These are phyloP conservation scores for Candida chauliodis DNA, from an alignment of 805 yeast genomes.

Conservation along the genomic window DNA sequence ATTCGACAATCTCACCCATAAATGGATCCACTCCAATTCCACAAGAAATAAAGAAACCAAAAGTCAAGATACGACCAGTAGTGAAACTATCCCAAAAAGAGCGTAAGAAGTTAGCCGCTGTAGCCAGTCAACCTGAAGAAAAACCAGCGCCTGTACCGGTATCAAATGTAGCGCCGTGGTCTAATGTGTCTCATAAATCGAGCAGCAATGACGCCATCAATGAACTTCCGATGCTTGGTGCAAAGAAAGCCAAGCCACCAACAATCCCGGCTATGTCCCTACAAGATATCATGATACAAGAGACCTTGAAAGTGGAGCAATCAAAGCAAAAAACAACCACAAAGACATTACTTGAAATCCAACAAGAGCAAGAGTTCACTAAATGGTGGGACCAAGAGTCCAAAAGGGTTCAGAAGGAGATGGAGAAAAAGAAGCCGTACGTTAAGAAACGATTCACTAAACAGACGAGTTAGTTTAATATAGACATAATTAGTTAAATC, in stretches of 20 bases:
- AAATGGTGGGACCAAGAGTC: constrained; percentile 87
- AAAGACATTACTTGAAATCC: constrained; percentile 62
- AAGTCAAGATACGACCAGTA: constrained; percentile 32
- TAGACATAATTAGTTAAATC: too few relatives aligned
- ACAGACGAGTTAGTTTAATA: too few relatives aligned
- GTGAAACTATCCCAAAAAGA: constrained; percentile 58
- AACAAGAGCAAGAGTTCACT: constrained; percentile 80
- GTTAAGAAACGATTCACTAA: constrained; percentile 1
- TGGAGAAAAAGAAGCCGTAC: constrained; percentile 12
- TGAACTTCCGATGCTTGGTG: constrained; percentile 21
- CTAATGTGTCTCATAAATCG: not conserved
- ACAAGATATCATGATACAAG: constrained; percentile 45
- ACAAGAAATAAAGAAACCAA: constrained; percentile 11
- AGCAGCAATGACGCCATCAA: constrained; percentile 1
- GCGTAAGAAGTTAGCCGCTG: constrained; percentile 40
- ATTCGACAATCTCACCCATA: constrained; percentile 18
- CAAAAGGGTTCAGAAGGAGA: constrained; percentile 51
- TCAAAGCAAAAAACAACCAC: constrained; percentile 25
- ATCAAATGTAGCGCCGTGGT: constrained; percentile 13
- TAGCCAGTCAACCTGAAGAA: constrained; percentile 5
- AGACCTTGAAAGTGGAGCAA: constrained; percentile 37
- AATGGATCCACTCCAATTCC: not conserved
- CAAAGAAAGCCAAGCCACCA: constrained; percentile 5
- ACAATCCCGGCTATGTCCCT: constrained; percentile 25
- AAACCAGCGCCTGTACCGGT: not conserved